A percentile compares a stretch with the other conserved stretches of the same genome.
These are phyloP conservation scores for Cladobotryum protrusum DNA, from an alignment of 2,329 filamentous ascomycete species.

Conservation along the genomic window DNA sequence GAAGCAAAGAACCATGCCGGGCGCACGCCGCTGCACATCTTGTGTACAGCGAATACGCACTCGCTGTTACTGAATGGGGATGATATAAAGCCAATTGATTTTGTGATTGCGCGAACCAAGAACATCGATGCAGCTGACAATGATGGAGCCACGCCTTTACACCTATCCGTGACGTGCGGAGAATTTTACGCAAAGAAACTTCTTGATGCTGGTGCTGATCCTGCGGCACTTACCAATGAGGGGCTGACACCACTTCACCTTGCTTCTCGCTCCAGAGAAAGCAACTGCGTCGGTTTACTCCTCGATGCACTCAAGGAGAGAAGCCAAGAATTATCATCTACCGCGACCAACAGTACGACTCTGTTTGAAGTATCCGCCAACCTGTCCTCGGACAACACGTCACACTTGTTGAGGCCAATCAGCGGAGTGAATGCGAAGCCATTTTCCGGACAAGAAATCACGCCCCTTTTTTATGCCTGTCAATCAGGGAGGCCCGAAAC, in stretches of 20 bases:
- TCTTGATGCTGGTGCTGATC: conserved; percentile 30
- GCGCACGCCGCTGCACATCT: conserved; percentile 19
- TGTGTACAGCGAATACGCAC: conserved; percentile 6
- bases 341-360: not conserved
- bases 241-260: conserved; percentile 33
- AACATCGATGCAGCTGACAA: conserved; percentile 7
- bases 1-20: conserved; percentile 15
- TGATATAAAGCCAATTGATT: conserved; percentile 7
- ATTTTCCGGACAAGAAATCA: not conserved
- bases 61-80: not conserved
- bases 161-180: conserved; percentile 18
- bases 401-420: too few relatives aligned
- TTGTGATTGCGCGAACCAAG: conserved; percentile 13
- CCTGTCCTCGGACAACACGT: too few relatives aligned
- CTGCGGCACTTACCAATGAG: conserved; percentile 23
- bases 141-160: conserved; percentile 20
- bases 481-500: conserved; percentile 15
- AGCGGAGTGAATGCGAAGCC: too few relatives aligned
- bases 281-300: conserved; percentile 27
- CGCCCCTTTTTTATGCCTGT: conserved; percentile 20
- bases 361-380: too few relatives aligned
- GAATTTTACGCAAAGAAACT: conserved; percentile 21
- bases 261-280: conserved; percentile 25
- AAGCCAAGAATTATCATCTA: not conserved
- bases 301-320: conserved; percentile 8